These are phyloP conservation scores for Sclerotinia subarctica DNA, from an alignment of 2,329 filamentous ascomycete species.

Conservation along the genomic window DNA sequence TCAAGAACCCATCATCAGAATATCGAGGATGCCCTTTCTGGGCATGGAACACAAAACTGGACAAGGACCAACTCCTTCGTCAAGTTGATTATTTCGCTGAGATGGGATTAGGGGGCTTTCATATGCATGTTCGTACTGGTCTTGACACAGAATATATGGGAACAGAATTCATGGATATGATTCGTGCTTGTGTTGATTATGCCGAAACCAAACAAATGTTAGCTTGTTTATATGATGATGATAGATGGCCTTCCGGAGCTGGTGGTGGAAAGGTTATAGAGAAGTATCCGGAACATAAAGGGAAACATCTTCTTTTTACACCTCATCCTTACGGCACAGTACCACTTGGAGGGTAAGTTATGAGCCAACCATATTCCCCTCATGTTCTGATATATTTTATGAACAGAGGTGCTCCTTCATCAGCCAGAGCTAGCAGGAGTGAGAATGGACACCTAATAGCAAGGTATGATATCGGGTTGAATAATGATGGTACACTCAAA, in stretches of 20 bases:
- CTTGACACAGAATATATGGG: constrained; percentile 39
- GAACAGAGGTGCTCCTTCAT: constrained; percentile 16
- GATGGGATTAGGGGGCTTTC: constrained; percentile 40
- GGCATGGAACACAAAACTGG: constrained; percentile 38
- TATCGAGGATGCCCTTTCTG: constrained; percentile 39
- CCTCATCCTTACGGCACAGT: constrained; percentile 25
- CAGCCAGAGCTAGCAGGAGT: constrained; percentile 12
- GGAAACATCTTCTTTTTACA: constrained; percentile 37
- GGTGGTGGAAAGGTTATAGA: constrained; percentile 36
- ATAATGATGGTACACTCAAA: constrained; percentile 33
- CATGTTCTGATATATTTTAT: constrained; percentile 8
- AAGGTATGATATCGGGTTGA: constrained; percentile 32
- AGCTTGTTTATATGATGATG: constrained; percentile 39
- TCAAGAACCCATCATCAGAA: constrained; percentile 36
- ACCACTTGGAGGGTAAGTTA: constrained; percentile 12
- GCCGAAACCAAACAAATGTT: constrained; percentile 38
- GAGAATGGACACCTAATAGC: constrained; percentile 33
- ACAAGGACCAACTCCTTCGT: constrained; percentile 34
- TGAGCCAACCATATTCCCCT: neutral
- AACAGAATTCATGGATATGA: constrained; percentile 37
- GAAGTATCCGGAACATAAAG: constrained; percentile 33
- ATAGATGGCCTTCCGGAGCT: constrained; percentile 38
- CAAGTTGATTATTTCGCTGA: constrained; percentile 37
- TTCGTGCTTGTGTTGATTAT: constrained; percentile 37
- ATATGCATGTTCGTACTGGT: constrained; percentile 38